Evolutionary conservation across 495 filamentous ascomycete species (phyloP).

Genomic region (Aspergillus haitiensis): DNA sequence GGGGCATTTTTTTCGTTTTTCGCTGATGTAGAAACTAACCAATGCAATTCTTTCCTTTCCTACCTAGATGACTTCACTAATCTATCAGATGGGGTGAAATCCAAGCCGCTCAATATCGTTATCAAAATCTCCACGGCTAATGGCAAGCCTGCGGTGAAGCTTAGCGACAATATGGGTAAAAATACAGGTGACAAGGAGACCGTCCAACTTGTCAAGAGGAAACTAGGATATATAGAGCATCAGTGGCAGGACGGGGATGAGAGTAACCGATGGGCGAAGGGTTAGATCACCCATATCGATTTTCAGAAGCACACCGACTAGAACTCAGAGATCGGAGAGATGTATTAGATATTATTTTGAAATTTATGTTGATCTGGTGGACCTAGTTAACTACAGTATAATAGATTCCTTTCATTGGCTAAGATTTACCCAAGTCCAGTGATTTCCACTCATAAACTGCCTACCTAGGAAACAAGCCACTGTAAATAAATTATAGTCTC

Average conservation of each 20-base stretch:
- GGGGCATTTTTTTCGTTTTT: background rate
- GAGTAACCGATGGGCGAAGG: constrained; percentile 69
- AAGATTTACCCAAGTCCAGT: no score
- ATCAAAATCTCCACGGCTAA: constrained; percentile 88
- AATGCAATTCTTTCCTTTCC: background rate
- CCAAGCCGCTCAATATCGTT: constrained; percentile 93
- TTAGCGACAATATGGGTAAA: constrained; percentile 95
- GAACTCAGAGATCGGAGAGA: no score
- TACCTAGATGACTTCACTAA: constrained; percentile 73
- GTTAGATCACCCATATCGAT: constrained; percentile 4
- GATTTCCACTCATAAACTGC: no score
- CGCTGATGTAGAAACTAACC: background rate
- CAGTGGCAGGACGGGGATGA: constrained; percentile 84
- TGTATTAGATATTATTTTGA: no score
- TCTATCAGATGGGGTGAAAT: constrained; percentile 69
- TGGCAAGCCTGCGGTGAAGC: constrained; percentile 85
- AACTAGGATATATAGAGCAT: constrained; percentile 82
- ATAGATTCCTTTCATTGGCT: no score
- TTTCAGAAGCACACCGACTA: no score
- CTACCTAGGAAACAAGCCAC: no score
- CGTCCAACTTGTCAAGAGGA: constrained; percentile 78
- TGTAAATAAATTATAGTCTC: no score
- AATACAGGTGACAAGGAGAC: constrained; percentile 84
- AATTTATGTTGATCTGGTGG: no score
- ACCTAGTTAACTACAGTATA: no score